phyloP scores from a whole-genome alignment of 495 filamentous ascomycete genomes.

The Penicillium daleae region DNA sequence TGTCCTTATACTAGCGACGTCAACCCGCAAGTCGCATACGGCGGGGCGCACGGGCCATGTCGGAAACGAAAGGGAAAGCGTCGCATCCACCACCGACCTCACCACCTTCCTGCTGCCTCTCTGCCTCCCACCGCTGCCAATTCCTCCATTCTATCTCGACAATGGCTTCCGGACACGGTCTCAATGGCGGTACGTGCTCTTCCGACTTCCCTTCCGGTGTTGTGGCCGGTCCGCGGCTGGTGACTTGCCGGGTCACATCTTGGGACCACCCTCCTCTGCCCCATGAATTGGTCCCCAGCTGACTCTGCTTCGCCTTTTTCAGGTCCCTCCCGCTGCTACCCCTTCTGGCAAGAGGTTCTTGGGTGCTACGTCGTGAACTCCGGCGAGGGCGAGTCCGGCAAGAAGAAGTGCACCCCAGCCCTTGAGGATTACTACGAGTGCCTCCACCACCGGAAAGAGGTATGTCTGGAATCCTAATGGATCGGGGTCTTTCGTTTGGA shows the following conservation, averaged over 20 bases:
- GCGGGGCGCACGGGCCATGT: slow-evolving; percentile 46
- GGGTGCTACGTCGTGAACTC: slow-evolving; percentile 89
- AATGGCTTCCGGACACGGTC: slow-evolving; percentile 84
- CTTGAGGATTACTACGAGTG: slow-evolving; percentile 99
- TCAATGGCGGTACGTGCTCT: slow-evolving; percentile 69
- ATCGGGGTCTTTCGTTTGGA: neutral
- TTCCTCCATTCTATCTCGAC: slow-evolving; percentile 34
- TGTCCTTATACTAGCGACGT: slow-evolving; percentile 32
- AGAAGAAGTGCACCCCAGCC: slow-evolving; percentile 85
- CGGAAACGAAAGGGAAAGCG: slow-evolving; percentile 44
- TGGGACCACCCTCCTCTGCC: slow-evolving; percentile 23
- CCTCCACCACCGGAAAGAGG: slow-evolving; percentile 97
- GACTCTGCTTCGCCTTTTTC: slow-evolving; percentile 30
- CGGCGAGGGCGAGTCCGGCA: slow-evolving; percentile 72
- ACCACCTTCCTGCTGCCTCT: slow-evolving; percentile 30
- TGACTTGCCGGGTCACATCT: slow-evolving; percentile 21
- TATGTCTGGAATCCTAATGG: slow-evolving; percentile 44
- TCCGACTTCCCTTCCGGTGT: slow-evolving; percentile 3
- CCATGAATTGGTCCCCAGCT: slow-evolving; percentile 28
- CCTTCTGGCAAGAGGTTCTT: slow-evolving; percentile 96
- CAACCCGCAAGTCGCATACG: slow-evolving; percentile 33
- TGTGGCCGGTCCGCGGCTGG: slow-evolving; percentile 20
- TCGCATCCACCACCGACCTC: slow-evolving; percentile 40
- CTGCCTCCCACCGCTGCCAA: slow-evolving; percentile 30
- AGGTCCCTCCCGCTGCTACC: slow-evolving; percentile 93